A percentile compares a stretch with the other conserved stretches of the same genome.
Conservation (phyloP, 192 early-diverging fungal species). For the Pilaira anomala region DNA sequence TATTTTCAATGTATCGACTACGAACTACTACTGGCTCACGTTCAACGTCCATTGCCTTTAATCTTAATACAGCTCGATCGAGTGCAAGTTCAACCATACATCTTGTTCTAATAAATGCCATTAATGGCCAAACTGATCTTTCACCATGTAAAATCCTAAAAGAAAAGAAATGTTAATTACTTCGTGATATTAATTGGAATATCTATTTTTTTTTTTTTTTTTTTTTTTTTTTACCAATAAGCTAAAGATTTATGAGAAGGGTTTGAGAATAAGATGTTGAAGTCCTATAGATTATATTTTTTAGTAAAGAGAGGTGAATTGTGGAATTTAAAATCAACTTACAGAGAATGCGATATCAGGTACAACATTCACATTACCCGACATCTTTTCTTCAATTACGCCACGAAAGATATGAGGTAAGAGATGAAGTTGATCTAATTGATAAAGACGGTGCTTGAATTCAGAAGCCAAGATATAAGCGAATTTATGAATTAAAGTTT, state of each 20-base stretch:
- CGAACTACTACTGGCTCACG: conserved; percentile 18
- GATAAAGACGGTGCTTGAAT: conserved; percentile 58
- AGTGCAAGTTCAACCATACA: conserved; percentile 69
- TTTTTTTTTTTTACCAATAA: conserved; percentile 23
- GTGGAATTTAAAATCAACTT: conserved; percentile 5
- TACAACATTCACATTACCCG: conserved; percentile 70
- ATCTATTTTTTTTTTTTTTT: not conserved
- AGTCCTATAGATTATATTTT: conserved; percentile 48
- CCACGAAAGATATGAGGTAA: conserved; percentile 55
- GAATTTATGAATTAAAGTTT: conserved; percentile 38
- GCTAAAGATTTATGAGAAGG: conserved; percentile 61
- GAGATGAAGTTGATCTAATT: conserved; percentile 59
- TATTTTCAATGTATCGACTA: conserved; percentile 6
- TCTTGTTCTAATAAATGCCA: conserved; percentile 65
- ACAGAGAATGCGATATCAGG: conserved; percentile 51
- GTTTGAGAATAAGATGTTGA: conserved; percentile 63
- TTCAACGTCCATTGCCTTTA: conserved; percentile 20
- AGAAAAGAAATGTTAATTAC: not conserved
- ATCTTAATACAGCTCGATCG: conserved; percentile 39
- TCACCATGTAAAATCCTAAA: conserved; percentile 79
- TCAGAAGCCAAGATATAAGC: conserved; percentile 54
- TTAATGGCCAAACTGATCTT: conserved; percentile 71
- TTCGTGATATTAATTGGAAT: not conserved
- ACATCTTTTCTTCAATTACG: conserved; percentile 60
- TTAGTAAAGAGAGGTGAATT: not conserved